Percentiles rank a stretch among this genome's conserved stretches.
Evolutionary conservation across 2,329 filamentous ascomycete species (phyloP).

Genomic region (Huntiella decipiens): DNA sequence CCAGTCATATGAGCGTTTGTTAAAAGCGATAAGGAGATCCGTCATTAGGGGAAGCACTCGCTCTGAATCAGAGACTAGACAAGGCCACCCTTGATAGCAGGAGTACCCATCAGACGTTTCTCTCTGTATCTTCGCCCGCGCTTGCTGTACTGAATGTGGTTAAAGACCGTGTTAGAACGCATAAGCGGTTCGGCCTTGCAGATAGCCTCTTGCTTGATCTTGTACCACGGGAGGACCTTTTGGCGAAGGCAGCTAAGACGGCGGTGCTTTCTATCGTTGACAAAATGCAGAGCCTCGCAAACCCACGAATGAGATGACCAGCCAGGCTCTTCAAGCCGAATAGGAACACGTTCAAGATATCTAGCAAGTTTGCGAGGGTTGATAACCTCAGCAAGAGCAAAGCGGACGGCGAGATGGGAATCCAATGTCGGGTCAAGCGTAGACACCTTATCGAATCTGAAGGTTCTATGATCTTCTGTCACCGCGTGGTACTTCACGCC

Average conservation of each 20-base stretch:
- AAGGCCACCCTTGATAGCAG: too few relatives aligned
- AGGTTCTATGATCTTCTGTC: background rate
- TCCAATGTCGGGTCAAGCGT: background rate
- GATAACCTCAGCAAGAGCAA: conserved; percentile 8
- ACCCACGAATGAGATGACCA: conserved; percentile 8
- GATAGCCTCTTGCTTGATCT: conserved; percentile 5
- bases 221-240: conserved; percentile 6
- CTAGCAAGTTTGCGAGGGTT: conserved; percentile 2
- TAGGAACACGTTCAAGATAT: conserved; percentile 1
- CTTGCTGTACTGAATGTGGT: conserved; percentile 1
- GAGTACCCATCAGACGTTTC: too few relatives aligned
- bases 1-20: too few relatives aligned
- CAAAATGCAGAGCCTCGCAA: conserved; percentile 3
- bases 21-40: too few relatives aligned
- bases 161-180: conserved; percentile 1
- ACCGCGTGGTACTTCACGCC: conserved; percentile 6
- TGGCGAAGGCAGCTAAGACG: conserved; percentile 5
- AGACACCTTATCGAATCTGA: too few relatives aligned
- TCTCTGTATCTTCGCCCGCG: background rate
- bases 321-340: background rate
- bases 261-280: conserved; percentile 1
- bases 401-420: conserved; percentile 6
- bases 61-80: too few relatives aligned
- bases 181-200: too few relatives aligned
- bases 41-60: too few relatives aligned